These are phyloP conservation scores for Apiospora marii DNA, from an alignment of 2,329 filamentous ascomycete genomes.

Conservation along the genomic window DNA sequence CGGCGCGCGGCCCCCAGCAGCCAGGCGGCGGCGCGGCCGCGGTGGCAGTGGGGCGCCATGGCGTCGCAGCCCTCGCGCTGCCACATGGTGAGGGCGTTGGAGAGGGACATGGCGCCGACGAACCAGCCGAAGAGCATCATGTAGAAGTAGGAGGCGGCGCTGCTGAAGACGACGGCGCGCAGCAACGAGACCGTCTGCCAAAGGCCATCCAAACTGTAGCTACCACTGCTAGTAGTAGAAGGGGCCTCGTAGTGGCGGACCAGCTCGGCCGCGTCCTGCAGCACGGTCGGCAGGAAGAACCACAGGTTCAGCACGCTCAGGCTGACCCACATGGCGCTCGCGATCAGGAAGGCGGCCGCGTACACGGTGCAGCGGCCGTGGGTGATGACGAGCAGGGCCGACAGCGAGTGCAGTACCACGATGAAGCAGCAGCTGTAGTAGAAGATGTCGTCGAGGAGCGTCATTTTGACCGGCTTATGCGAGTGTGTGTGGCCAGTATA, in stretches of 20 bases:
- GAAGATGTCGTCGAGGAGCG: constrained; percentile 31
- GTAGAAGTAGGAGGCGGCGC: constrained; percentile 30
- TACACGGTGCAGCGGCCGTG: constrained; percentile 31
- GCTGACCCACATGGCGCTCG: constrained; percentile 35
- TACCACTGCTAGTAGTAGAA: neutral
- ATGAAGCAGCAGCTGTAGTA: constrained; percentile 34
- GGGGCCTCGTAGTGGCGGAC: neutral
- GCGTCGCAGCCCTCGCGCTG: constrained; percentile 31
- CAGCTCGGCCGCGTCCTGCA: constrained; percentile 30
- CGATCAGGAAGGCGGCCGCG: constrained; percentile 33
- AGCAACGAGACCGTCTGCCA: neutral
- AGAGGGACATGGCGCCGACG: constrained; percentile 35
- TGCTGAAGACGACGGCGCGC: constrained; percentile 8
- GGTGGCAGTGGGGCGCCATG: constrained; percentile 26
- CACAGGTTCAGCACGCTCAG: constrained; percentile 35
- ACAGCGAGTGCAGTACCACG: constrained; percentile 33
- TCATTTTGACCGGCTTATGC: constrained; percentile 27
- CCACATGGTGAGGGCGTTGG: constrained; percentile 34
- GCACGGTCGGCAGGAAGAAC: constrained; percentile 35
- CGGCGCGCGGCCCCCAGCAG: constrained; percentile 26
- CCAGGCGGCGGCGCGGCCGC: neutral
- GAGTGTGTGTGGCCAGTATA: neutral
- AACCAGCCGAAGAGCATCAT: constrained; percentile 36
- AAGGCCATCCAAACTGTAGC: neutral
- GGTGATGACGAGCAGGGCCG: constrained; percentile 32